Conservation (phyloP, 108 stramenopile genomes). For the Pseudonitzschia multistriata region DNA sequence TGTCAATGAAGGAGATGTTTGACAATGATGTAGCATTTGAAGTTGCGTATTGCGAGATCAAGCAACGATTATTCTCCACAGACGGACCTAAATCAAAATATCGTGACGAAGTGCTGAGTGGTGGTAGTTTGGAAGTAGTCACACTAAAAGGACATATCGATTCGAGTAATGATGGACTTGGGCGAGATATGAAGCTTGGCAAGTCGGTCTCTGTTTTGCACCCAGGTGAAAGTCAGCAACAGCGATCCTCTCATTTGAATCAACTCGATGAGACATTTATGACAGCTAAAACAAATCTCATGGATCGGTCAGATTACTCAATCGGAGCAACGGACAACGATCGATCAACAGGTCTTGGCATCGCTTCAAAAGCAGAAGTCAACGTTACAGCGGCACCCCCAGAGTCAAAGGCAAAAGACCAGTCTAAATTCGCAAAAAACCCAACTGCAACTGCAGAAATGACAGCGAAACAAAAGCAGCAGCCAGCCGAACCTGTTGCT, state of each 20-base stretch:
- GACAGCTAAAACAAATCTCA: constrained; percentile 35
- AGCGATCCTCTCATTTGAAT: too few species aligned
- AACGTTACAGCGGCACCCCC: neutral
- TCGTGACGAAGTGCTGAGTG: neutral
- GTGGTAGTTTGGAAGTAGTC: neutral
- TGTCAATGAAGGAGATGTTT: constrained; percentile 12
- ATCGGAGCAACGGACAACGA: constrained; percentile 4
- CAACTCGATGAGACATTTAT: constrained; percentile 32
- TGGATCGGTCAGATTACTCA: constrained; percentile 36
- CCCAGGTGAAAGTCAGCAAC: too few species aligned
- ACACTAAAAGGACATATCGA: neutral
- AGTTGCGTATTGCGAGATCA: neutral
- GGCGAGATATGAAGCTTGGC: neutral
- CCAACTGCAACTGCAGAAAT: neutral
- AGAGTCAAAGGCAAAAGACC: neutral
- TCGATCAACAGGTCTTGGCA: neutral
- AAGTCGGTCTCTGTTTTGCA: neutral
- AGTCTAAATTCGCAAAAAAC: neutral
- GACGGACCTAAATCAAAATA: neutral
- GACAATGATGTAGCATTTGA: constrained; percentile 15
- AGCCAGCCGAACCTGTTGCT: neutral
- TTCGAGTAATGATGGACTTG: neutral
- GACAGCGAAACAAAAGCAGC: neutral
- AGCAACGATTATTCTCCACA: constrained; percentile 5
- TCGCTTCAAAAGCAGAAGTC: neutral